Conservation (phyloP, 345 rosid species). For the Aquilaria sinensis region DNA sequence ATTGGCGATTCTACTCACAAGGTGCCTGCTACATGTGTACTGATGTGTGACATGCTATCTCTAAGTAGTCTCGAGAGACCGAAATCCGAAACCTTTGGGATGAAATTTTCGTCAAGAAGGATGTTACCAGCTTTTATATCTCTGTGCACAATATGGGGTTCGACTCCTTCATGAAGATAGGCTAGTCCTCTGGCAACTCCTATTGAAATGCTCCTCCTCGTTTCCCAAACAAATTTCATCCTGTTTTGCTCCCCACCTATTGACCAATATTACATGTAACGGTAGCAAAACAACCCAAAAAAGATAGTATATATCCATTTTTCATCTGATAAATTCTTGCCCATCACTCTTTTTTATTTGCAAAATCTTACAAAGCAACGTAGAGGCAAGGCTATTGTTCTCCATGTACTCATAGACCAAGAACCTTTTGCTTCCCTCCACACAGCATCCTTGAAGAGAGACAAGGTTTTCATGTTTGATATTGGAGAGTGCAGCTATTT, state of each 20-base stretch:
- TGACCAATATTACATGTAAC: slow-evolving; percentile 9
- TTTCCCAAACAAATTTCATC: slow-evolving; percentile 41
- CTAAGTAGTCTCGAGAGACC: slow-evolving; percentile 43
- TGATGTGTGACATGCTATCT: slow-evolving; percentile 35
- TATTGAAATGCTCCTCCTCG: slow-evolving; percentile 29
- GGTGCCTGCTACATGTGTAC: slow-evolving; percentile 57
- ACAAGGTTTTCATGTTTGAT: slow-evolving; percentile 51
- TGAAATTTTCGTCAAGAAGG: slow-evolving; percentile 38
- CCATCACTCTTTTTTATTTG: not conserved
- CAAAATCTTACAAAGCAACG: slow-evolving; percentile 37
- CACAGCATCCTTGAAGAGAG: slow-evolving; percentile 50
- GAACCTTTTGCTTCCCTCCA: slow-evolving; percentile 38
- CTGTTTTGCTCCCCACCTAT: slow-evolving; percentile 43
- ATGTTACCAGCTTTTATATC: slow-evolving; percentile 59
- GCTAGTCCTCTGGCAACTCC: slow-evolving; percentile 54
- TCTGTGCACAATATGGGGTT: slow-evolving; percentile 50
- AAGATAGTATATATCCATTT: not conserved
- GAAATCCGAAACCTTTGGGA: slow-evolving; percentile 62
- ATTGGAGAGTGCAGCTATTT: slow-evolving; percentile 37
- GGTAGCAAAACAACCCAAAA: slow-evolving; percentile 2
- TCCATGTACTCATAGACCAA: slow-evolving; percentile 58
- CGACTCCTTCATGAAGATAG: slow-evolving; percentile 48
- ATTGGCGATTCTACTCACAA: slow-evolving; percentile 29
- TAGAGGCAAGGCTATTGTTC: slow-evolving; percentile 42
- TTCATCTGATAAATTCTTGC: not conserved